Evolutionary conservation across 73 alveolate species (phyloP).

Genomic region (Paramecium octaurelia): DNA sequence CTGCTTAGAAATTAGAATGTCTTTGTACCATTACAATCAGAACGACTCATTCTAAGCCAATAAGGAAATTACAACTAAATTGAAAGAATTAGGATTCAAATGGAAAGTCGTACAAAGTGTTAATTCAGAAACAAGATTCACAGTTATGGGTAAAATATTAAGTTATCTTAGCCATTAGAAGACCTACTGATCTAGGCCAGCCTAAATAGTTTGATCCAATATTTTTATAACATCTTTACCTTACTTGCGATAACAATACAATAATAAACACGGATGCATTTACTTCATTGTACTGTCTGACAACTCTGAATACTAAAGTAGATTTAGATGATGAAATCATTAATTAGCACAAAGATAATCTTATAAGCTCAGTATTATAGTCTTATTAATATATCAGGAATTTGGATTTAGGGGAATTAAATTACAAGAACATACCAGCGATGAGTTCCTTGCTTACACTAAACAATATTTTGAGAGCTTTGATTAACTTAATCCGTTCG

Average conservation of each 20-base stretch:
- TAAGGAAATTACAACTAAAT: background rate
- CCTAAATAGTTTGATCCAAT: background rate
- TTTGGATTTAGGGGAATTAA: background rate
- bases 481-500: background rate
- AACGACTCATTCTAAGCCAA: constrained; percentile 6
- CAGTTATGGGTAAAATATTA: background rate
- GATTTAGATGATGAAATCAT: background rate
- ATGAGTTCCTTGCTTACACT: background rate
- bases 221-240: background rate
- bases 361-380: background rate
- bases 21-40: background rate
- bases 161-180: background rate
- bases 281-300: background rate
- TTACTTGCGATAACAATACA: background rate
- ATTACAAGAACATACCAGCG: background rate
- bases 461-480: background rate
- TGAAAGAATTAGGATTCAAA: constrained; percentile 24
- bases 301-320: background rate
- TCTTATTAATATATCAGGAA: background rate
- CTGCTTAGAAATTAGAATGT: constrained; percentile 11
- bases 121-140: background rate
- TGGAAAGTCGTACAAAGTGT: constrained; percentile 29
- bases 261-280: background rate
- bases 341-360: background rate
- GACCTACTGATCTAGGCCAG: background rate